phyloP scores from a whole-genome alignment of 2,329 filamentous ascomycete genomes.

The Aspergillus sp. region DNA sequence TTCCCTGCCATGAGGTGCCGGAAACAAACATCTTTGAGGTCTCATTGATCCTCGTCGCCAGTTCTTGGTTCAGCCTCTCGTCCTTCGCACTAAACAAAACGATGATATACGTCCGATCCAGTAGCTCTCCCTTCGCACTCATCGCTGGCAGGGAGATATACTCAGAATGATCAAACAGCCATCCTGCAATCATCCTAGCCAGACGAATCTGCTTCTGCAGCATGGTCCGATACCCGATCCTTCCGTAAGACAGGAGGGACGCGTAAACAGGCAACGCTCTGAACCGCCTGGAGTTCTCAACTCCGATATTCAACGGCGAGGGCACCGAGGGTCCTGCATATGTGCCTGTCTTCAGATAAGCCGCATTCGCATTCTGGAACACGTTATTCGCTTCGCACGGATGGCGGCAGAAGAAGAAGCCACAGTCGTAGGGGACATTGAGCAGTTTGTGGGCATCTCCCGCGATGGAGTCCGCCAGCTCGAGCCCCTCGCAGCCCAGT shows the following conservation, averaged over 20 bases:
- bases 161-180: slow-evolving; percentile 49
- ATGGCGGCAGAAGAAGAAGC: slow-evolving; percentile 73
- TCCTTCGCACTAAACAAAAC: slow-evolving; percentile 70
- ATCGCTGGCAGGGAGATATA: slow-evolving; percentile 58
- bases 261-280: slow-evolving; percentile 84
- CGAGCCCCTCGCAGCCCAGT: slow-evolving; percentile 52
- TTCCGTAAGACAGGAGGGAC: slow-evolving; percentile 65
- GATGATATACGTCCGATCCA: slow-evolving; percentile 55
- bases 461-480: slow-evolving; percentile 78
- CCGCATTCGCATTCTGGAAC: slow-evolving; percentile 77
- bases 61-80: slow-evolving; percentile 49
- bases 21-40: slow-evolving; percentile 71
- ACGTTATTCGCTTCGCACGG: slow-evolving; percentile 50
- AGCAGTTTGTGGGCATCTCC: slow-evolving; percentile 86
- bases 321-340: slow-evolving; percentile 43
- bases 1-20: slow-evolving; percentile 66
- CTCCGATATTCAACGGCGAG: slow-evolving; percentile 76
- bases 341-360: slow-evolving; percentile 53
- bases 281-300: slow-evolving; percentile 88
- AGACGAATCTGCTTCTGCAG: slow-evolving; percentile 63
- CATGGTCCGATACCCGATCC: slow-evolving; percentile 58
- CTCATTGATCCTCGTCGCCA: slow-evolving; percentile 66
- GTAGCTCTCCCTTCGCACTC: slow-evolving; percentile 26
- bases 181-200: slow-evolving; percentile 57
- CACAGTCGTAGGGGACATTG: slow-evolving; percentile 90